Base-by-base conservation (phyloP, 1,284 basidiomycete species). In the Boletellus deceptivus region DNA sequence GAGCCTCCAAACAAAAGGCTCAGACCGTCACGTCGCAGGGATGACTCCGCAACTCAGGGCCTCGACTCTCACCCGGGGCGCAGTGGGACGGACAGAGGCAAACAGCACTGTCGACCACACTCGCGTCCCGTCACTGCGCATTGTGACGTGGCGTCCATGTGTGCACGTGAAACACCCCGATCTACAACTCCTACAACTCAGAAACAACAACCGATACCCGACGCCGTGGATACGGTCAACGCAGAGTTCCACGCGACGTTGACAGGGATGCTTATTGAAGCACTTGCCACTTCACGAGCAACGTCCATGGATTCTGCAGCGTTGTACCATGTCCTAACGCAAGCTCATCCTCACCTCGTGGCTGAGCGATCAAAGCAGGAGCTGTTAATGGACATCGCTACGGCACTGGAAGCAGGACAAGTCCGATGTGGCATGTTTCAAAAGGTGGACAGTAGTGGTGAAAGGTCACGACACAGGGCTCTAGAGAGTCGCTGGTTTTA, bases 401-500 rank as follows among this genome's bases (percentile, higher is more conserved):
- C 66, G 2, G 77, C 83, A 27, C 68, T 89, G 54, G 71, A 75
- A 47, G 68, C 69, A 46, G 82, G 81, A 7, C 75, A 76, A 31
- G 53, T 60, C 31, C 73, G 72, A 37, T 74, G 73, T 49, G 84
- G 83, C 3, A 76, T 89, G 52, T 89, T 89, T 61, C 85, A 82
- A 20, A 83, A 83, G 60, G 82, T 89, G 36, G 80, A 85, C 56
- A 80, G 80, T 53, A 81, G 76, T 58, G 77, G 76, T 34, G 80
- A 81, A 70, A 79, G 37, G n/a, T 40, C 47, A 24, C 61, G 71
- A 70, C 14, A 80, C 55, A 71, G 73, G 16, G 71, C 74, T 16
- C 67, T 84, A 29, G 84, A 85, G 56, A 76, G 84, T 35, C 79
- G 83, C 57, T 90, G 85, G 82, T 90, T 88, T 64, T 90, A 90